Evolutionary conservation across 768 basidiomycete species (phyloP), one percentile per base, ranked within the genome.

Genomic region (Botryobasidium botryosum): DNA sequence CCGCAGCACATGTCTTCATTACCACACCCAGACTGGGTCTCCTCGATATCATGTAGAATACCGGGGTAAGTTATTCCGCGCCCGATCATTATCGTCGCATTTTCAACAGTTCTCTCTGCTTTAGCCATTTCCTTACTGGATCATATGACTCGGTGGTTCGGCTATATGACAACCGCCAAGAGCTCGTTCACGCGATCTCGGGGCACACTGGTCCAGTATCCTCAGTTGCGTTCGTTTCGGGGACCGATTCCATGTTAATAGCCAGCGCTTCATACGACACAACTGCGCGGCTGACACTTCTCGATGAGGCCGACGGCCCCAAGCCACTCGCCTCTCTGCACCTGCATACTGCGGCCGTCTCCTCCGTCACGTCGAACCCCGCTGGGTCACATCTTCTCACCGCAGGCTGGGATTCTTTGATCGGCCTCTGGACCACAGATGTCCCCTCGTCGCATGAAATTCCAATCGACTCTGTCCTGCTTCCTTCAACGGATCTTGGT

Each of bases 21-120:
- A 43, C 79, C 83, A 2, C 83, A 88, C 50, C 80, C 96, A 43
- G 90, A 96, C 51, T 97, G 92, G 92, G 82, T 94, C 1, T 88
- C 86, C 2, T 76, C 77, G 13, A 70, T 86, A 17, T 77, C 74
- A 4, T 79, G 74, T 56, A 60, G 67, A 50, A 55, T 72, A 39
- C 62, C 65, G 48, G 71, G 71, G 79, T 81, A 49, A 39, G 52
- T 47, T 36, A n/a, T 25, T 10, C 4, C n/a, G 15, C 25, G 36
- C 28, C 50, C 38, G 43, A 46, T 51, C 35, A 23, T 44, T 47
- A 31, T 37, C 32, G 12, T n/a, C 18, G 25, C 32, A 32, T 35
- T 52, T 44, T 48, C 50, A 28, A 18, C 44, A 29, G 32, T 20
- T 35, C 41, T n/a, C 18, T 24, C 24, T 1, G 42, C 26, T 32